A percentile compares a stretch with the other conserved stretches of the same genome.
These are phyloP conservation scores for Lachancea mirantina DNA, from an alignment of 805 yeast species.

Conservation along the genomic window DNA sequence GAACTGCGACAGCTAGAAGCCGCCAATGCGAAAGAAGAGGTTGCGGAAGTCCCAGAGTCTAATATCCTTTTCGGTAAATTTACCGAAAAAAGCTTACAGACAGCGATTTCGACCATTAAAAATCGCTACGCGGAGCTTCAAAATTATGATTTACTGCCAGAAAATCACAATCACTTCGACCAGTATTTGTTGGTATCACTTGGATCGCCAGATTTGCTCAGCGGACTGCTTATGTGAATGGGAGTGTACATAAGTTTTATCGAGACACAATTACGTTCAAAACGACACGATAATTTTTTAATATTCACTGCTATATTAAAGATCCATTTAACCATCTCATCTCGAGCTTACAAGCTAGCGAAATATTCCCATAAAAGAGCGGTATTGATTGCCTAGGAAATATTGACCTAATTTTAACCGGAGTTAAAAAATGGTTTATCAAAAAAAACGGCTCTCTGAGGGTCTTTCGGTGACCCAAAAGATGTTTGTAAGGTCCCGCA, in stretches of 20 bases:
- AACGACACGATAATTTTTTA: background rate
- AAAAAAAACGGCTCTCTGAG: constrained; percentile 40
- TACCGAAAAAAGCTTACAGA: constrained; percentile 4
- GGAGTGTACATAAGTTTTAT: background rate
- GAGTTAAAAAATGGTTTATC: constrained; percentile 3
- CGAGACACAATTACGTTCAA: background rate
- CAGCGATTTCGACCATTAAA: constrained; percentile 1
- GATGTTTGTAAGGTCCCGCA: constrained; percentile 84
- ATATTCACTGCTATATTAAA: background rate
- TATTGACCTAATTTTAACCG: background rate
- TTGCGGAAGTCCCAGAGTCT: constrained; percentile 1
- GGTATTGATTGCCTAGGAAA: no score
- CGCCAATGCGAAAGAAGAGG: background rate
- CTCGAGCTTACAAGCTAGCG: background rate
- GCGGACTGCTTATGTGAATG: background rate
- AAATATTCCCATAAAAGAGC: background rate
- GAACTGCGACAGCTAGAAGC: background rate
- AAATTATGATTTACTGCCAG: constrained; percentile 1
- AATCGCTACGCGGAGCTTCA: constrained; percentile 1
- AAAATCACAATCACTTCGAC: constrained; percentile 3
- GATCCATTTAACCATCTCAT: background rate
- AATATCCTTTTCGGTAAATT: constrained; percentile 5
- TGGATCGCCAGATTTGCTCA: background rate
- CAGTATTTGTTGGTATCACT: constrained; percentile 3
- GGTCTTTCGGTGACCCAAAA: constrained; percentile 71